phyloP scores from a whole-genome alignment of 805 yeast genomes.

The Yarrowia divulgata region DNA sequence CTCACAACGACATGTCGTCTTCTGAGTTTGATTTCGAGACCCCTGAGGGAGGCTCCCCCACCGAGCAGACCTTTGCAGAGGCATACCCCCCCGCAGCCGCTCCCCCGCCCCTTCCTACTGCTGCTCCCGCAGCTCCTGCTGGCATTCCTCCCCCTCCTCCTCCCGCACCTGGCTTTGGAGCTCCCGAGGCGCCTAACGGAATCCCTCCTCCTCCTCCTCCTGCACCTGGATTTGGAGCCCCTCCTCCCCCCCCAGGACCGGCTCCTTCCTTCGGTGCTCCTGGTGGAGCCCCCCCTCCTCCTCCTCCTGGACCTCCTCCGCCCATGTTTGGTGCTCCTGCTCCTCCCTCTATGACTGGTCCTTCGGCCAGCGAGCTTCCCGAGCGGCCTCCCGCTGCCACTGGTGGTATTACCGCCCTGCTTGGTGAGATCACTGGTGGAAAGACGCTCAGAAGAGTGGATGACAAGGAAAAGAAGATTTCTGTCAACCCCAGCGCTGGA shows the following conservation, averaged over 20 bases:
- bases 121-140: conserved; percentile 49
- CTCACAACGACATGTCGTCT: conserved; percentile 27
- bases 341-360: conserved; percentile 47
- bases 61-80: conserved; percentile 43
- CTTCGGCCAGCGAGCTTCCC: conserved; percentile 45
- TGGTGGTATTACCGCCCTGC: conserved; percentile 46
- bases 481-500: conserved; percentile 40
- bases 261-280: conserved; percentile 53
- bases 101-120: conserved; percentile 51
- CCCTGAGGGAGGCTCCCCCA: conserved; percentile 43
- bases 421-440: conserved; percentile 51
- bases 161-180: conserved; percentile 46
- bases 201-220: conserved; percentile 53
- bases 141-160: conserved; percentile 51
- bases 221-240: conserved; percentile 50
- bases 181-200: conserved; percentile 42
- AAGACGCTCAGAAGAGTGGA: conserved; percentile 48
- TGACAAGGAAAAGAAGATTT: conserved; percentile 46
- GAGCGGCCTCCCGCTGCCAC: conserved; percentile 45
- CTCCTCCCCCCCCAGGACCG: conserved; percentile 54
- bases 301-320: conserved; percentile 51
- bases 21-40: conserved; percentile 39
- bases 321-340: conserved; percentile 51
- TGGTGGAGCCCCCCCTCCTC: conserved; percentile 50
- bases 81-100: conserved; percentile 52